Evolutionary conservation across 2,329 filamentous ascomycete species (phyloP).

Genomic region (Trichoderma koningii): DNA sequence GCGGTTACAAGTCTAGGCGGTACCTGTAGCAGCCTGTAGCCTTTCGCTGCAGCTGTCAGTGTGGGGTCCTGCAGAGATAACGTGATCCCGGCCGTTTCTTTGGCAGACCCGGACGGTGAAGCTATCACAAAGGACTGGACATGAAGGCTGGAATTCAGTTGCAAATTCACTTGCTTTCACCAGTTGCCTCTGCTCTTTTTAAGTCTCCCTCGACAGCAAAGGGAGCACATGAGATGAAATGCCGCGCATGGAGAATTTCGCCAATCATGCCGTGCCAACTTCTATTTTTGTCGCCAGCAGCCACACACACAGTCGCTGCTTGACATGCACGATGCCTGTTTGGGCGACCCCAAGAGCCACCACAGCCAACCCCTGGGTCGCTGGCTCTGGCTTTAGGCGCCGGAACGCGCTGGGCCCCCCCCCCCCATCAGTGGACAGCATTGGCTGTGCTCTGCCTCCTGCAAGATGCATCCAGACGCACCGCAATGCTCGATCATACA

Average conservation of each 20-base stretch:
- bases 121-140: too few species aligned
- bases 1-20: too few species aligned
- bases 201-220: neutral
- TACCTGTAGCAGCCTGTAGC: neutral
- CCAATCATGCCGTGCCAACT: slow-evolving; percentile 13
- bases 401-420: neutral
- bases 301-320: slow-evolving; percentile 5
- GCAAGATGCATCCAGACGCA: neutral
- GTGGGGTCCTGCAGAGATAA: slow-evolving; percentile 27
- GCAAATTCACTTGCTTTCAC: too few species aligned
- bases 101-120: neutral
- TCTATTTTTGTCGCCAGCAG: slow-evolving; percentile 25
- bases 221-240: slow-evolving; percentile 22
- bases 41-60: slow-evolving; percentile 5
- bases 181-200: too few species aligned
- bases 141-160: neutral
- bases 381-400: slow-evolving; percentile 22
- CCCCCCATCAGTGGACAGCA: slow-evolving; percentile 11
- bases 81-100: slow-evolving; percentile 22
- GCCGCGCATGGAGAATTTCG: slow-evolving; percentile 16
- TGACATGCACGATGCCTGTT: slow-evolving; percentile 26
- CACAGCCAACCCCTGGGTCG: slow-evolving; percentile 19
- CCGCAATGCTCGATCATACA: too few species aligned
- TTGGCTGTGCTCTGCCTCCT: slow-evolving; percentile 1
- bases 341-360: slow-evolving; percentile 21